Evolutionary conservation across 305 asterid species (phyloP), one percentile per base, ranked within the genome.

Genomic region (Fraxinus nigra): DNA sequence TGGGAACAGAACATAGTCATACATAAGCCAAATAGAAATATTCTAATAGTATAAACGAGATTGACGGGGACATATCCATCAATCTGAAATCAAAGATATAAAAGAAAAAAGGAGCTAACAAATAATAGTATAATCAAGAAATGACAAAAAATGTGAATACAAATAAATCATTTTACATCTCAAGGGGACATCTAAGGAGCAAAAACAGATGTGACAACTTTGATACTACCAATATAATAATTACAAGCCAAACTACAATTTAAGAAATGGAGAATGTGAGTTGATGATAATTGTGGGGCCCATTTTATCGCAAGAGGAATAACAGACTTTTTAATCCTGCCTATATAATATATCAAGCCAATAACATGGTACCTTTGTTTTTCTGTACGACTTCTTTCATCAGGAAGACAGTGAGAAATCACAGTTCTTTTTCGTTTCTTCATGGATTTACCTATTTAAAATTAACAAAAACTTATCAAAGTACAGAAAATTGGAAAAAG

Each of bases 281-380:
- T 46, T 46, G 56, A 14, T 46, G 18, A 46, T 46, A 46, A 8
- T 63, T 40, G 48, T 40, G 48, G 4, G 14, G 13, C 13, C 48
- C 40, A 35, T 37, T 10, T 43, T 43, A 11, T 43, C 5, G 0
- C 34, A 4, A 11, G 16, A 26, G 22, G 8, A 8, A 18, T 18
- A 20, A 18, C 11, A 10, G 28, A n/a, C 67, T 56, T 18, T 56
- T 7, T 16, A 18, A 56, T 20, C 67, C 67, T 18, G 14, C 1
- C 33, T 63, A 63, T 63, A 22, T 63, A 63, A 63, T 9, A 7
- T 63, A 24, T 63, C 16, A 63, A 63, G 14, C 72, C 59, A 56
- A 56, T 56, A 56, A 56, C 67, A 56, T 0, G 34, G 11, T 78
- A 94, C 99, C 98, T 91, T 84, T 96, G 99, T 87, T 92, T 96